Base-by-base conservation (phyloP, 2,329 filamentous ascomycete genomes). In the Hypoxylon sp. region DNA sequence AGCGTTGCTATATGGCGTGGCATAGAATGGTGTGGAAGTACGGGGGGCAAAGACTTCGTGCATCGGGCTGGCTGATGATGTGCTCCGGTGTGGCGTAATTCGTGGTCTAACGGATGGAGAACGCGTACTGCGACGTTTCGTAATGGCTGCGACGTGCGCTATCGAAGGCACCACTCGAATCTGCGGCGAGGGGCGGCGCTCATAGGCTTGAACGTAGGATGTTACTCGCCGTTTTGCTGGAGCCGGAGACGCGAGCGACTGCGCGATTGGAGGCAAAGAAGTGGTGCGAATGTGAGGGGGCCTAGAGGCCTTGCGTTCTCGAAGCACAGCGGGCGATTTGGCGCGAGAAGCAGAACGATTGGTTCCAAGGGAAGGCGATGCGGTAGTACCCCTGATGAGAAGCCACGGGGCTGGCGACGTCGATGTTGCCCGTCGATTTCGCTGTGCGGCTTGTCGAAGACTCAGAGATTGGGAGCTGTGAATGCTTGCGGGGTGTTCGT, bases 1-100 rank as follows among this genome's bases (percentile, higher is more conserved):
- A 2, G 82, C 85, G 65, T 88, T 89, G 72, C 90, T 93, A 73
- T 90, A 84, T 0, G 91, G 91, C 0, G 91, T 94, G 2, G 90
- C 90, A 72, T 93, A 93, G 68, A 88, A 88, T 0, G 89, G 90
- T 0, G 85, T 87, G 11, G 80, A 81, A 12, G 76, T 77, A 30
- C 83, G 77, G 57, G 75, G 60, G 4, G 74, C 74, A 3, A 77
- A 60, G 3, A 73, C 73, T 30, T 78, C 72, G 3, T 78, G 79
- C 65, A 78, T 75, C 3, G 81, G 80, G 71, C 78, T 85, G 49
- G 78, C 83, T 58, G 78, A 85, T 28, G 78, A 79, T 22, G 74
- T 75, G 61, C 84, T 88, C 80, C 82, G 85, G 24, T 85, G 81
- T 0, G 87, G 87, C 0, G 87, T 88, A 65, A 84, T 82, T 9